phyloP scores from a whole-genome alignment of 306 rosid species.

The Rosa persica region DNA sequence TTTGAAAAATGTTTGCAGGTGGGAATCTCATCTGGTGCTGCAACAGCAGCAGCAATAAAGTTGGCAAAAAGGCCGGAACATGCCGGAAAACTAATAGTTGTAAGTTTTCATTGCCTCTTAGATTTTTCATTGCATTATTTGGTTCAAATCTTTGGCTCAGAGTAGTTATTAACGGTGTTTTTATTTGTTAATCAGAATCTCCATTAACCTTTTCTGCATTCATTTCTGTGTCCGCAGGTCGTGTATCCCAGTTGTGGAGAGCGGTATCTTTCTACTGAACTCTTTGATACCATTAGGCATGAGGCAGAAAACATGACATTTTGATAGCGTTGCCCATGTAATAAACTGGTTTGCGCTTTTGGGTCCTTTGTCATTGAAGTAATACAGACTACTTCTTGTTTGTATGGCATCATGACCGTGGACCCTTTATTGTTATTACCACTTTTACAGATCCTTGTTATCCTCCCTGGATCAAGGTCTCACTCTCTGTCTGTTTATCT shows the following conservation, averaged over 20 bases:
- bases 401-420: background rate
- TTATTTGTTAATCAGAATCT: background rate
- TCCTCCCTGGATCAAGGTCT: background rate
- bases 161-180: too few relatives aligned
- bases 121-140: background rate
- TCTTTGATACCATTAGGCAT: constrained; percentile 55
- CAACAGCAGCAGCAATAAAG: constrained; percentile 65
- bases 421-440: background rate
- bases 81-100: constrained; percentile 74
- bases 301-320: constrained; percentile 61
- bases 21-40: constrained; percentile 87
- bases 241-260: constrained; percentile 70
- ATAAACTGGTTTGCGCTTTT: background rate
- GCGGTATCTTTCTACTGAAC: constrained; percentile 53
- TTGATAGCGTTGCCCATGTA: background rate
- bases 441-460: background rate
- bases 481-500: background rate
- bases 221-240: constrained; percentile 32
- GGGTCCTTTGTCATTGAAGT: background rate
- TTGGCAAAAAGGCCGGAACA: constrained; percentile 66
- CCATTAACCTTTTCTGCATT: background rate
- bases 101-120: constrained; percentile 24
- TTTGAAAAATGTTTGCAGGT: constrained; percentile 41
- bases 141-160: background rate
- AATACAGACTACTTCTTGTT: background rate